phyloP scores from a whole-genome alignment of 352 stramenopile genomes.

The Sclerospora graminicola region DNA sequence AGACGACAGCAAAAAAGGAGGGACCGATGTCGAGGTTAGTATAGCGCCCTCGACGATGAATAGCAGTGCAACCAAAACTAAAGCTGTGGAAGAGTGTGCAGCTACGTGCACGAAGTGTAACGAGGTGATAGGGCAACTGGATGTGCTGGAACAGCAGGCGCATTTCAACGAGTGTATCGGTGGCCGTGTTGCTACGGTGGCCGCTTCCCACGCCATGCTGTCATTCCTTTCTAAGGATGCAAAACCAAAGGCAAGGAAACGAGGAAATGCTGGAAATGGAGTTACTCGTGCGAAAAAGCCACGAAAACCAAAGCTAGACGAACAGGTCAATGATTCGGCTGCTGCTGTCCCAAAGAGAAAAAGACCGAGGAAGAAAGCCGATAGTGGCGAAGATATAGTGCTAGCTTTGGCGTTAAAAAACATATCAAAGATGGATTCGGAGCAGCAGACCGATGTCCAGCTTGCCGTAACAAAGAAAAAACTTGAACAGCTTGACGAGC shows the following conservation, averaged over 20 bases:
- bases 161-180: conserved; percentile 29
- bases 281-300: conserved; percentile 7
- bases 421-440: conserved; percentile 25
- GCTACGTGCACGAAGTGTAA: conserved; percentile 20
- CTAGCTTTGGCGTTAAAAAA: conserved; percentile 30
- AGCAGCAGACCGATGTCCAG: conserved; percentile 34
- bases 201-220: no score
- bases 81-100: conserved; percentile 3
- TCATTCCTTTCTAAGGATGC: not conserved
- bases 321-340: conserved; percentile 1
- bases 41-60: not conserved
- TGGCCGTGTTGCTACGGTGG: conserved; percentile 3
- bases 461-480: conserved; percentile 32
- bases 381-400: conserved; percentile 11
- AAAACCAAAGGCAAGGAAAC: conserved; percentile 13
- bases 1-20: not conserved
- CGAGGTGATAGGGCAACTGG: conserved; percentile 17
- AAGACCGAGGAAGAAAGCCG: conserved; percentile 15
- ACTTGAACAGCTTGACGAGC: conserved; percentile 32
- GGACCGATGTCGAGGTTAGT: not conserved
- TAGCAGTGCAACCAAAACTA: not conserved
- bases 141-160: conserved; percentile 27
- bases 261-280: conserved; percentile 9
- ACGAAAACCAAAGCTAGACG: conserved; percentile 8
- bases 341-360: conserved; percentile 11